Evolutionary conservation across 768 basidiomycete genomes (phyloP), one percentile per base, ranked within the genome.

Genomic region (Leucosporidium yakuticum): DNA sequence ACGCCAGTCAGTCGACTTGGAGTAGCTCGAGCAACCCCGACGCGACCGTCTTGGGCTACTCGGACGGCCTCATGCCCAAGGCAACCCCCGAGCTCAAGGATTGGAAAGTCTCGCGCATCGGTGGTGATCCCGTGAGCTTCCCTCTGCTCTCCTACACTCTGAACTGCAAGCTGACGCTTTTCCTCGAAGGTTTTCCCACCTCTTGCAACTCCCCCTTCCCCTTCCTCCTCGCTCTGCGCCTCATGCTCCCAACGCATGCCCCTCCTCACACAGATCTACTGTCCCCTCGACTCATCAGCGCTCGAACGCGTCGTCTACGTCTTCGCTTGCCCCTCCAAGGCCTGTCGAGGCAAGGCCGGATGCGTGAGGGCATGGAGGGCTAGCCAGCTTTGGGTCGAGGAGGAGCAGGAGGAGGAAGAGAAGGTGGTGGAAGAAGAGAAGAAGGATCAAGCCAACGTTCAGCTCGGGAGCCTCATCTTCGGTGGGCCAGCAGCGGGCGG

Each of bases 361-460:
- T 88, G 90, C 74, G 80, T 92, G 60, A 85, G 91, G 27, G 91
- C 88, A 36, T 93, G 88, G 86, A 83, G 90, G 76, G 92, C 91
- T 17, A 81, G 81, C 36, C 88, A 89, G 75, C 81, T 92, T 1
- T 83, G 85, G 74, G 81, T 81, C 69, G 86, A 86, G 75, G 65
- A 64, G 32, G 63, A 55, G 4, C 58, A 63, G 54, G 63, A 63
- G 27, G 75, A 77, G 60, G 79, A 80, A 58, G 80, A 78, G 60
- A 66, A 77, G 48, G 23, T 23, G 31, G 63, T 58, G 29, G 59
- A 68, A 51, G 48, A 65, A 56, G 64, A 69, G 47, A 64, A 70
- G 36, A 63, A 62, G 27, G 75, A 69, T 54, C 66, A 70, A 32
- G 44, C 55, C 48, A 31, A 29, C 39, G 25, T 68, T 36, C 64